Base-by-base conservation (phyloP, 2,329 filamentous ascomycete genomes). In the Neonectria neomacrospora region DNA sequence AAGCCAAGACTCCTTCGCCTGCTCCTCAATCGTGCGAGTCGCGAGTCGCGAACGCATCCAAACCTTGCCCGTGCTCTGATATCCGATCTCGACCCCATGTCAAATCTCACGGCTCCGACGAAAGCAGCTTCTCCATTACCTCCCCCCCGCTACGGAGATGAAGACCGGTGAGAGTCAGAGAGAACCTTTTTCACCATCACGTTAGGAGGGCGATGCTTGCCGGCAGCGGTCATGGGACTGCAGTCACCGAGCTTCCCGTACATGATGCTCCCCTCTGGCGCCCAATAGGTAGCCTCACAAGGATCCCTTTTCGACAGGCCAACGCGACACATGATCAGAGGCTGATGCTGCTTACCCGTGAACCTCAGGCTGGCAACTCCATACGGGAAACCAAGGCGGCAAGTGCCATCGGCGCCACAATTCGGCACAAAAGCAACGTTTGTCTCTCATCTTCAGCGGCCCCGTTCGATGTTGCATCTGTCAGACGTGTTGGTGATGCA, bases 241-340 rank as follows among this genome's bases (percentile, higher is more conserved):
- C 22, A 55, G 26, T 37, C 30, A 16, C 53, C 47, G 53, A 61
- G 41, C 42, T 30, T 53, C 59, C 53, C 47, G 28, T 32, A 22
- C 28, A 20, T 50, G 2, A 18, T 65, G 28, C 55, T 66, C 58
- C 61, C 50, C n/a, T 54, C 26, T 42, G n/a, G 41, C 39, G 11
- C 54, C 53, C 42, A 54, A 64, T 58, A 39, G 41, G 55, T 45
- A 37, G 54, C 50, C 18, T 41, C 42, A 18, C 47, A 48, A 32
- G 59, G 47, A 63, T 66, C 30, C 34, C 58, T 65, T 42, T 61
- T 63, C 47, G 61, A 56, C 58, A 44, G 67, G 67, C 66, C 61
- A 67, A 52, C 54, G 51, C 50, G 60, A 68, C 69, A 70, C 69
- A 71, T 71, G 69, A 71, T 55, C 55, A 56, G 26, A 42, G 47